Evolutionary conservation across 345 rosid species (phyloP), one percentile per base, ranked within the genome.

Genomic region (Aethionema arabicum): DNA sequence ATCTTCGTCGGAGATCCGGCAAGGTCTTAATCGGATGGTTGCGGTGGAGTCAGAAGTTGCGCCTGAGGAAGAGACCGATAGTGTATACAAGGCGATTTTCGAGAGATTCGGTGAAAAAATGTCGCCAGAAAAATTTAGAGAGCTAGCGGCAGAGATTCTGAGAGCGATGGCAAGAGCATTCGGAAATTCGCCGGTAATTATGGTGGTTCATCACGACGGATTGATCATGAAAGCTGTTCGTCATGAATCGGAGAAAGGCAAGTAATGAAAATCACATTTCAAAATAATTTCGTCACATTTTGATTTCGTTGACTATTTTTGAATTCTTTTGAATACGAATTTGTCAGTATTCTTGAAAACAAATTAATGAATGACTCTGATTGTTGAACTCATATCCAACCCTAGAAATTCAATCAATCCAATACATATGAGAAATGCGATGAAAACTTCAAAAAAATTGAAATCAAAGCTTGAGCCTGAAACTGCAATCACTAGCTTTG

Each of bases 401-500:
- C 27, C 27, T 21, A 21, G 27, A 2, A 21, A 16, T 6, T 0
- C 7, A 9, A 51, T 8, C 2, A 63, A 65, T 40, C 27, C 32
- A 47, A 60, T 12, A 44, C 1, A 29, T 2, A 46, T 8, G 21
- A 32, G 56, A 32, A 63, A 47, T 32, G 12, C 21, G 37, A 36
- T 5, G 8, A 44, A 8, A 7, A 2, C 51, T 16, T 37, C 45
- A 11, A 53, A 32, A 6, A 44, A 43, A 11, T 6, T 11, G 37
- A 71, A 44, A 59, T 82, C 63, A 90, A 30, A 82, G 90, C 83
- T 88, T 88, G 41, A 79, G 60, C 11, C 58, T 72, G 61, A 82
- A 91, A 48, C 62, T 80, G 52, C 98, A 91, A 45, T 80, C 76
- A 51, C 82, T 91, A 44, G 96, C 85, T 66, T 88, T 78, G 50